These are phyloP conservation scores for Acacia melanoxylon DNA, from an alignment of 306 rosid genomes.

Conservation along the genomic window DNA sequence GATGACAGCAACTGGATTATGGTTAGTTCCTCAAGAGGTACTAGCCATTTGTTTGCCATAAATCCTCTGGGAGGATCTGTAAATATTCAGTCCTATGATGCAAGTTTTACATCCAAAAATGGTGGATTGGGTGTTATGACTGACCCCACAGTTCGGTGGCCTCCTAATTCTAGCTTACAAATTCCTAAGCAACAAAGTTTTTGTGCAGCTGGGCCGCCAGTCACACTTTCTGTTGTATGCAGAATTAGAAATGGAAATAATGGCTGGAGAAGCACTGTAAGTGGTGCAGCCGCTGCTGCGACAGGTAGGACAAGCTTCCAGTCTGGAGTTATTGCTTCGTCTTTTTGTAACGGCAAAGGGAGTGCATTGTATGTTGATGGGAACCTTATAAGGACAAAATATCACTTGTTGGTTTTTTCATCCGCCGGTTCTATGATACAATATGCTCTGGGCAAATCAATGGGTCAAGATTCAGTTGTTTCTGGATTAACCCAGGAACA, in stretches of 20 bases:
- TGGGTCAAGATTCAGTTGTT: conserved; percentile 37
- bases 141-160: conserved; percentile 41
- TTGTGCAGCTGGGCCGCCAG: conserved; percentile 46
- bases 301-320: conserved; percentile 52
- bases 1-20: conserved; percentile 83
- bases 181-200: conserved; percentile 42
- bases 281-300: conserved; percentile 82
- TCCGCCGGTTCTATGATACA: conserved; percentile 70
- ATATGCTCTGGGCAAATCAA: conserved; percentile 50
- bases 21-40: conserved; percentile 88
- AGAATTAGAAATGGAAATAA: conserved; percentile 70
- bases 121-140: conserved; percentile 41
- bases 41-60: conserved; percentile 81
- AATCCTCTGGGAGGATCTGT: conserved; percentile 71
- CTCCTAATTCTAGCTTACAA: conserved; percentile 40
- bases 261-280: conserved; percentile 77
- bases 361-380: conserved; percentile 40
- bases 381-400: conserved; percentile 49
- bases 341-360: conserved; percentile 59
- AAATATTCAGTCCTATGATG: conserved; percentile 45
- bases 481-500: conserved; percentile 43
- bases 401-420: conserved; percentile 66
- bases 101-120: conserved; percentile 40
- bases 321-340: conserved; percentile 72
- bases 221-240: conserved; percentile 66